Conservation (phyloP, 441 rosid species). For the Aleurites moluccanus region DNA sequence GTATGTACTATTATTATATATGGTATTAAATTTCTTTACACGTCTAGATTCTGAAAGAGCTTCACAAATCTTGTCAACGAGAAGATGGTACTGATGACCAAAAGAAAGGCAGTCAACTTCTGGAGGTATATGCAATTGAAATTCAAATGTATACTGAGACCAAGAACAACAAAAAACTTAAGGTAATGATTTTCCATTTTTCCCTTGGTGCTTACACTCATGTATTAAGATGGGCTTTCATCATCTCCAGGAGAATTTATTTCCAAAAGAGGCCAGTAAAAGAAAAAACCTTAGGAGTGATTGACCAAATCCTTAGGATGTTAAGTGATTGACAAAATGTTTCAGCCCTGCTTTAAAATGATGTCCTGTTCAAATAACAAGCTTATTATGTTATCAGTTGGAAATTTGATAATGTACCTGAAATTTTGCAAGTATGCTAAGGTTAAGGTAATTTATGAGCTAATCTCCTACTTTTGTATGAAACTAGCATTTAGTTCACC, state of each 20-base stretch:
- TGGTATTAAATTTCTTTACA: constrained; percentile 13
- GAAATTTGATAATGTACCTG: neutral
- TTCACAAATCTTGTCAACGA: constrained; percentile 93
- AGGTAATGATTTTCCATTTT: constrained; percentile 46
- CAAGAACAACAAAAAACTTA: constrained; percentile 96
- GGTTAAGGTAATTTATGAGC: neutral
- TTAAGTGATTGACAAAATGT: neutral
- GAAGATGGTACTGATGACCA: constrained; percentile 99
- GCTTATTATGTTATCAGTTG: neutral
- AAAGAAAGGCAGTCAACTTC: constrained; percentile 98
- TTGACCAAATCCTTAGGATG: neutral
- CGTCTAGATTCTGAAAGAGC: constrained; percentile 85
- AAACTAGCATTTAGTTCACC: neutral
- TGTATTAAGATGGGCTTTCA: constrained; percentile 7
- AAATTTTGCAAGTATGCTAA: neutral
- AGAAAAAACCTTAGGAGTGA: neutral
- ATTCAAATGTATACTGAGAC: constrained; percentile 99
- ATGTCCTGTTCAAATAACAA: neutral
- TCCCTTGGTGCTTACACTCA: neutral
- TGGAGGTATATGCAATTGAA: constrained; percentile 97
- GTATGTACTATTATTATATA: neutral
- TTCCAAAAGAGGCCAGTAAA: neutral
- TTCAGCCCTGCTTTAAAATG: neutral
- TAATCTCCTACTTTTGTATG: neutral
- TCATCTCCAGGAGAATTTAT: neutral